phyloP scores from a whole-genome alignment of 192 early-diverging fungal genomes.

The Coemansia sp. region DNA sequence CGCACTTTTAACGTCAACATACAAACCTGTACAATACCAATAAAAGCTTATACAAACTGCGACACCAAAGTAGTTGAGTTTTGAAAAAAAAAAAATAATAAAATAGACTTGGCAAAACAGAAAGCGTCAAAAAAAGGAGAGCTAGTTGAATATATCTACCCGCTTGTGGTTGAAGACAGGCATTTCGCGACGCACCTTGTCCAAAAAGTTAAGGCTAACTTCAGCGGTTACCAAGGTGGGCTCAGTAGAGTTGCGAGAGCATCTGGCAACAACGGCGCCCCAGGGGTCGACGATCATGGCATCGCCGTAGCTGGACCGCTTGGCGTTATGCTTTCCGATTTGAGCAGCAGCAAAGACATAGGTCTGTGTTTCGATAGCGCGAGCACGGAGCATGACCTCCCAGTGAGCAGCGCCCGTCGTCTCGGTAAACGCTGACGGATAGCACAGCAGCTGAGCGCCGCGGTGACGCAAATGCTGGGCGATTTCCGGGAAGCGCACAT shows the following conservation, averaged over 20 bases:
- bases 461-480: constrained; percentile 57
- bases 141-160: constrained; percentile 58
- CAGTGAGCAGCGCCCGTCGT: constrained; percentile 83
- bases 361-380: constrained; percentile 83
- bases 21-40: background rate
- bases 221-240: constrained; percentile 65
- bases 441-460: constrained; percentile 75
- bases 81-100: constrained; percentile 11
- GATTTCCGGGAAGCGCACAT: constrained; percentile 78
- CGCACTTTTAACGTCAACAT: constrained; percentile 1
- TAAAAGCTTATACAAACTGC: background rate
- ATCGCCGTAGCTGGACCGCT: constrained; percentile 74
- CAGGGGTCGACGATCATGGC: constrained; percentile 87
- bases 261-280: constrained; percentile 72
- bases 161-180: constrained; percentile 73
- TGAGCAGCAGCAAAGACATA: constrained; percentile 85
- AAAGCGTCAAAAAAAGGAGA: background rate
- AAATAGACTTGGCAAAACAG: background rate
- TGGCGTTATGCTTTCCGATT: constrained; percentile 70
- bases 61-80: background rate
- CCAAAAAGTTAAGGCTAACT: constrained; percentile 65
- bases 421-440: constrained; percentile 81
- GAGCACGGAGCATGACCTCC: constrained; percentile 75
- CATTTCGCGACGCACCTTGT: constrained; percentile 68
- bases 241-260: constrained; percentile 56